phyloP scores from a whole-genome alignment of 2,329 filamentous ascomycete species.

The Tolypocladium sp. region DNA sequence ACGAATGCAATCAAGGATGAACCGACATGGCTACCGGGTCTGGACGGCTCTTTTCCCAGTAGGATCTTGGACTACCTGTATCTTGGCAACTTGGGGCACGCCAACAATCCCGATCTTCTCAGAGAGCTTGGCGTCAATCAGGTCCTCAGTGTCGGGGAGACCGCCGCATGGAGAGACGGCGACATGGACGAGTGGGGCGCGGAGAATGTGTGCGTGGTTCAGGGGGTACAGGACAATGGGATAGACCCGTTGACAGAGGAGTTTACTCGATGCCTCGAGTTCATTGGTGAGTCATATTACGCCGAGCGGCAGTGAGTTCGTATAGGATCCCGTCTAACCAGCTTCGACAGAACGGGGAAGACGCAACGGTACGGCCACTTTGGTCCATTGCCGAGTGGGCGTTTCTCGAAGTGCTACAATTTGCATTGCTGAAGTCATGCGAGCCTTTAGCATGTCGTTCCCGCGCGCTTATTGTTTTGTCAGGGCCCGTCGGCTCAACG shows the following conservation, averaged over 20 bases:
- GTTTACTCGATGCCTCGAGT: slow-evolving; percentile 77
- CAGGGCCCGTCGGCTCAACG: slow-evolving; percentile 81
- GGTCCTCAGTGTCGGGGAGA: slow-evolving; percentile 87
- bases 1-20: slow-evolving; percentile 45
- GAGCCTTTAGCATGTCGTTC: slow-evolving; percentile 67
- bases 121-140: slow-evolving; percentile 73
- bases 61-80: slow-evolving; percentile 92
- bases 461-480: slow-evolving; percentile 95
- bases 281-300: slow-evolving; percentile 62
- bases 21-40: slow-evolving; percentile 70
- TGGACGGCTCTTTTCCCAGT: slow-evolving; percentile 88
- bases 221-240: slow-evolving; percentile 90
- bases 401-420: slow-evolving; percentile 95
- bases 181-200: slow-evolving; percentile 63
- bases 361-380: slow-evolving; percentile 66
- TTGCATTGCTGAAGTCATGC: slow-evolving; percentile 98
- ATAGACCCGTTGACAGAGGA: slow-evolving; percentile 85
- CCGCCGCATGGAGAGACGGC: slow-evolving; percentile 67
- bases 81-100: slow-evolving; percentile 83
- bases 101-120: slow-evolving; percentile 84
- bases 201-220: slow-evolving; percentile 72
- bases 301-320: not conserved
- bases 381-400: slow-evolving; percentile 94
- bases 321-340: slow-evolving; percentile 2
- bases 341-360: slow-evolving; percentile 63